phyloP scores from a whole-genome alignment of 768 basidiomycete species.

The Tulasnella sp. region DNA sequence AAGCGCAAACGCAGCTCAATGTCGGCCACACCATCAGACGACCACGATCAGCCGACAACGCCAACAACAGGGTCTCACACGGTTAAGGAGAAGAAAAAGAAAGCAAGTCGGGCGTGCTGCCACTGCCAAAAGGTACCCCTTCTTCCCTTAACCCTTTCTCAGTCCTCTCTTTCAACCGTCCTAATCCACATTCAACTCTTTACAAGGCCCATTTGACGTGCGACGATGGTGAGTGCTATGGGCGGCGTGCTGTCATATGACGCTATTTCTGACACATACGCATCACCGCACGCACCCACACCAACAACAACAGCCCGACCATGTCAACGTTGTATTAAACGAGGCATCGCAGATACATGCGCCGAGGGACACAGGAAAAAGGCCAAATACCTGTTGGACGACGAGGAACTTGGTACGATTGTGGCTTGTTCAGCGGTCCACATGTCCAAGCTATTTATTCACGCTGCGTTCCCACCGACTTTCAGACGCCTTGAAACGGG shows the following conservation, averaged over 20 bases:
- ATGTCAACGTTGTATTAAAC: slow-evolving; percentile 91
- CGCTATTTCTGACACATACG: background rate
- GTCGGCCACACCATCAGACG: slow-evolving; percentile 4
- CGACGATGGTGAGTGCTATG: slow-evolving; percentile 71
- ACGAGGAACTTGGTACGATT: slow-evolving; percentile 74
- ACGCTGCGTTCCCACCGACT: background rate
- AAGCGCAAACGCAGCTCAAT: slow-evolving; percentile 6
- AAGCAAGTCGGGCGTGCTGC: slow-evolving; percentile 86
- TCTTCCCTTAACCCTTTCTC: background rate
- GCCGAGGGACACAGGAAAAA: slow-evolving; percentile 95
- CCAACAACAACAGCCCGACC: slow-evolving; percentile 62
- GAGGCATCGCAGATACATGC: slow-evolving; percentile 80
- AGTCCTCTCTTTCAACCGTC: background rate
- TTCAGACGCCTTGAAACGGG: slow-evolving; percentile 14
- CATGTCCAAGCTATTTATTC: background rate
- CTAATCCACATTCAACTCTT: background rate
- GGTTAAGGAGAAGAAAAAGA: slow-evolving; percentile 65
- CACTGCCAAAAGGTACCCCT: slow-evolving; percentile 72
- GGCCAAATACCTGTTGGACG: slow-evolving; percentile 93
- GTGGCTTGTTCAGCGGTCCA: background rate
- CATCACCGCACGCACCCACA: background rate
- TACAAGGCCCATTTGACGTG: slow-evolving; percentile 82
- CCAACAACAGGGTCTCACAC: background rate
- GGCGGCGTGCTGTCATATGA: background rate
- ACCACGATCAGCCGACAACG: background rate